A percentile compares a stretch with the other conserved stretches of the same genome.
phyloP scores from a whole-genome alignment of 1,284 basidiomycete species.

The Ustilago cynodontis region DNA sequence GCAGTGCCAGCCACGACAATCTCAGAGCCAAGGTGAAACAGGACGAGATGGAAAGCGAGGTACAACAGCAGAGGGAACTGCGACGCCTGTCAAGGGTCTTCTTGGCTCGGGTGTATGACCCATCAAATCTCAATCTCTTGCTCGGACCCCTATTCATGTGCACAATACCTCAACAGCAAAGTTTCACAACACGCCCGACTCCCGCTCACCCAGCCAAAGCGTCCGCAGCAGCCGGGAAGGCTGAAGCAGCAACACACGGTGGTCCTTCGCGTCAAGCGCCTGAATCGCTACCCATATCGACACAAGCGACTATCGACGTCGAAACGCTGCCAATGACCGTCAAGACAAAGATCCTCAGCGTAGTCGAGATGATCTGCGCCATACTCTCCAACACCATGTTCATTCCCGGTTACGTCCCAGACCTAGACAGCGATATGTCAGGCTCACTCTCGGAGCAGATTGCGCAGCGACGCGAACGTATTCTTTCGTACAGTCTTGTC shows the following conservation, averaged over 20 bases:
- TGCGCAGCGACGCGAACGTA: conserved; percentile 30
- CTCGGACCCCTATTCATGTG: conserved; percentile 56
- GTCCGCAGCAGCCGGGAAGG: neutral
- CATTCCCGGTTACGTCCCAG: conserved; percentile 39
- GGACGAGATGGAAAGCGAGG: conserved; percentile 12
- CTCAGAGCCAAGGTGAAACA: conserved; percentile 22
- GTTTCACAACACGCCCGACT: neutral
- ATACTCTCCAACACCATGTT: conserved; percentile 54
- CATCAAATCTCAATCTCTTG: conserved; percentile 37
- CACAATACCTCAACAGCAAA: conserved; percentile 35
- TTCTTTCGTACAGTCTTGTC: conserved; percentile 36
- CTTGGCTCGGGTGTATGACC: conserved; percentile 39
- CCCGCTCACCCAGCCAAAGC: conserved; percentile 6
- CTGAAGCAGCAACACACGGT: neutral
- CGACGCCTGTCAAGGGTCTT: conserved; percentile 36
- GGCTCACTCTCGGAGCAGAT: conserved; percentile 39
- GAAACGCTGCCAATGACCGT: conserved; percentile 46
- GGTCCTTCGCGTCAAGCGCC: neutral
- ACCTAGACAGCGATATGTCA: neutral
- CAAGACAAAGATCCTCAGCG: conserved; percentile 52
- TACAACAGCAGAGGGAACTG: conserved; percentile 37
- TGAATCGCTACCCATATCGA: neutral
- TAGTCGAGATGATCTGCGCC: conserved; percentile 59
- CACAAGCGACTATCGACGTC: conserved; percentile 12
- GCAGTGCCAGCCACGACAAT: conserved; percentile 42